Conservation (phyloP, 495 filamentous ascomycete species). For the Paragyromitra xinjiangensis region DNA sequence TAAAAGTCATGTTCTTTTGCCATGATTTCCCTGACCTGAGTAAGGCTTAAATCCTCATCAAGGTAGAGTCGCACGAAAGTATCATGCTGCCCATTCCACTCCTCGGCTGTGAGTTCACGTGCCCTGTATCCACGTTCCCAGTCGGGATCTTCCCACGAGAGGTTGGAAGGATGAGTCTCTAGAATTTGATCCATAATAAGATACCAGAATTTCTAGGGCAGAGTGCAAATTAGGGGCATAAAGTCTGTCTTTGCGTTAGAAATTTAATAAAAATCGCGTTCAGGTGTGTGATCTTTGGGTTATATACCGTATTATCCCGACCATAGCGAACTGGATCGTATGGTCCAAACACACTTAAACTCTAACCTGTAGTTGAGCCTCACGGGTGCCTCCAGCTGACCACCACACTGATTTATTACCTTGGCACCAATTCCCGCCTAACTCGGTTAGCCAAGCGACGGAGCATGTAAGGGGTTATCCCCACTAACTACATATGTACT, state of each 20-base stretch:
- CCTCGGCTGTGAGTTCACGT: constrained; percentile 16
- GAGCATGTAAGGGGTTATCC: no score
- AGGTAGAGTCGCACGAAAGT: constrained; percentile 29
- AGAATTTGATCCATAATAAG: neutral
- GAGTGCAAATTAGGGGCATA: no score
- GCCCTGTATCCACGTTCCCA: constrained; percentile 30
- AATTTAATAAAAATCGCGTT: neutral
- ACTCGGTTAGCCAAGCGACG: neutral
- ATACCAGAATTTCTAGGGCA: neutral
- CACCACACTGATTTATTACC: neutral
- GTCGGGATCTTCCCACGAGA: neutral
- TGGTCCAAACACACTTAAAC: no score
- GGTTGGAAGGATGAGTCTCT: neutral
- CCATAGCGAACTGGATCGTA: no score
- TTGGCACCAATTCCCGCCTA: neutral
- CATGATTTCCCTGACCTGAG: constrained; percentile 25
- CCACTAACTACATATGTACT: neutral
- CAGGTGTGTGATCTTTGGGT: no score
- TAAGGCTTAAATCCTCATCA: constrained; percentile 6
- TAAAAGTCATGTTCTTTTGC: constrained; percentile 23
- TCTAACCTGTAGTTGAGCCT: no score
- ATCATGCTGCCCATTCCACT: constrained; percentile 27
- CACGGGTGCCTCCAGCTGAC: no score
- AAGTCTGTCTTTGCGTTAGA: neutral
- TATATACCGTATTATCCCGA: no score